Percentiles rank a stretch among this genome's conserved stretches.
These are phyloP conservation scores for Gnetum montanum DNA, from an alignment of 75 land plant species.

Conservation along the genomic window DNA sequence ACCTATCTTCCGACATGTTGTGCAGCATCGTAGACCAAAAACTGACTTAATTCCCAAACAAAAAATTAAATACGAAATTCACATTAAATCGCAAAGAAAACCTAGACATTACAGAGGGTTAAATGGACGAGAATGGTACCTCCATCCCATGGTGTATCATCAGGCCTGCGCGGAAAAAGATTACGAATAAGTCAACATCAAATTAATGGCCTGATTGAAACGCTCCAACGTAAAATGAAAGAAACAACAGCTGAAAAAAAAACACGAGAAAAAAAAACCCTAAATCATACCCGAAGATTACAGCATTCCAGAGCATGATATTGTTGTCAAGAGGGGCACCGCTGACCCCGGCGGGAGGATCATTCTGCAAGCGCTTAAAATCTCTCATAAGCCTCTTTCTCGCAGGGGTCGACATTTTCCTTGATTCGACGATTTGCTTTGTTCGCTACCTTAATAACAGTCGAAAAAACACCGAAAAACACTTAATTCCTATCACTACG, in stretches of 20 bases:
- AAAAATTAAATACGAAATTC: background rate
- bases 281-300: constrained; percentile 75
- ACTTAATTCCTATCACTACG: too few relatives aligned
- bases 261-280: background rate
- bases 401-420: constrained; percentile 74
- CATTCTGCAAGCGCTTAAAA: constrained; percentile 82
- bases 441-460: background rate
- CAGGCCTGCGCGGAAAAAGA: too few relatives aligned
- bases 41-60: background rate
- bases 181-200: too few relatives aligned
- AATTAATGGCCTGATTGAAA: too few relatives aligned
- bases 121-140: too few relatives aligned
- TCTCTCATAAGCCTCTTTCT: constrained; percentile 89
- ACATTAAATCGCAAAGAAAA: background rate
- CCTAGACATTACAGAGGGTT: too few relatives aligned
- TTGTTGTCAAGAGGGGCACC: constrained; percentile 88
- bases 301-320: constrained; percentile 91
- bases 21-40: background rate
- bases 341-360: constrained; percentile 90
- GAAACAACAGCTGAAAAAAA: constrained; percentile 1
- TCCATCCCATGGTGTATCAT: constrained; percentile 99
- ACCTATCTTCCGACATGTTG: background rate
- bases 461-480: too few relatives aligned
- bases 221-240: constrained; percentile 12
- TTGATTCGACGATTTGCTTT: background rate